Evolutionary conservation across 2,329 filamentous ascomycete genomes (phyloP).

Genomic region (Aspergillus proliferans): DNA sequence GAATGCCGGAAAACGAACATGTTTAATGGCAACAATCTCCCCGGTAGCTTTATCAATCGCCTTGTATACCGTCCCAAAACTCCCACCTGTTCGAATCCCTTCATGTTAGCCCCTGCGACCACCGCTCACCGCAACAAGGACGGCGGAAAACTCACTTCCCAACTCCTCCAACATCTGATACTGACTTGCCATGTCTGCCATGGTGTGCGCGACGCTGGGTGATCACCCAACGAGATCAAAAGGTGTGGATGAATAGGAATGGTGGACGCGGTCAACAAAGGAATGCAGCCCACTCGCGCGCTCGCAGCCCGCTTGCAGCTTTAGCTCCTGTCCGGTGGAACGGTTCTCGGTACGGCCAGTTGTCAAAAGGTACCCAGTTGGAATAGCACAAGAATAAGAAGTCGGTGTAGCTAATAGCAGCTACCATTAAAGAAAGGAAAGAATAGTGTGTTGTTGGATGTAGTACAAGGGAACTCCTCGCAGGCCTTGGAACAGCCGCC

Average conservation of each 20-base stretch:
- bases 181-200: conserved; percentile 63
- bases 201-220: conserved; percentile 16
- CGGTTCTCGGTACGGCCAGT: too few relatives aligned
- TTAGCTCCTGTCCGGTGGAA: too few relatives aligned
- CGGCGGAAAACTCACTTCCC: conserved; percentile 61
- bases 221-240: too few relatives aligned
- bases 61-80: conserved; percentile 96
- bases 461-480: conserved; percentile 9
- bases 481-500: conserved; percentile 13
- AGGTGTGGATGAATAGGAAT: too few relatives aligned
- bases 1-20: conserved; percentile 53
- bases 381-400: too few relatives aligned
- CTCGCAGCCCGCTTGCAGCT: too few relatives aligned
- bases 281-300: too few relatives aligned
- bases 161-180: conserved; percentile 96
- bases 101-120: background rate
- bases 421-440: too few relatives aligned
- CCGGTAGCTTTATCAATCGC: conserved; percentile 86
- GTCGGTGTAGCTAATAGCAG: too few relatives aligned
- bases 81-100: conserved; percentile 59
- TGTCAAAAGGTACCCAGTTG: too few relatives aligned
- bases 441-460: too few relatives aligned
- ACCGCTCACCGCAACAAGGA: background rate
- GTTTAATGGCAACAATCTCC: conserved; percentile 93
- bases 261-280: too few relatives aligned